phyloP scores from a whole-genome alignment of 768 basidiomycete species.

The Coprinopsis cinerea region DNA sequence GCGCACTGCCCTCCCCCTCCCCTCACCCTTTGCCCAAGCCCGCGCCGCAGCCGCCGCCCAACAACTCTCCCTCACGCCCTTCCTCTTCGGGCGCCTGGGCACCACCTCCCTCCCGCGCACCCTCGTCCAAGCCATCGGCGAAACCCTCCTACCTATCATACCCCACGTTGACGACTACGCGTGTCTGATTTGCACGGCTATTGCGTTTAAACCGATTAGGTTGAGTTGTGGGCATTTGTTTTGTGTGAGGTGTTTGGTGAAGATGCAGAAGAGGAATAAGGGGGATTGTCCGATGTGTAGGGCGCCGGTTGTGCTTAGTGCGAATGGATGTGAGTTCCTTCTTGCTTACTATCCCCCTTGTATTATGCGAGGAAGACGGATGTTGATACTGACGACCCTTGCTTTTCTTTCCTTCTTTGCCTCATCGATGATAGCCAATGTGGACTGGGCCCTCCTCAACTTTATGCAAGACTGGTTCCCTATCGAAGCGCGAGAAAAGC shows the following conservation, averaged over 20 bases:
- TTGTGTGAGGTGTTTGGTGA: conserved; percentile 76
- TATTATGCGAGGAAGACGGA: no score
- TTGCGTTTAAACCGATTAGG: conserved; percentile 91
- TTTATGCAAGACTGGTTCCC: conserved; percentile 96
- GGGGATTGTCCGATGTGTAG: conserved; percentile 83
- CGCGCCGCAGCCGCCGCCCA: conserved; percentile 12
- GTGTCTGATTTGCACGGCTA: conserved; percentile 81
- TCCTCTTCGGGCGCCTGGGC: conserved; percentile 14
- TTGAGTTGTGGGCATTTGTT: conserved; percentile 77
- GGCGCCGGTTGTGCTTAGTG: conserved; percentile 66
- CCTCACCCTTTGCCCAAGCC: conserved; percentile 22
- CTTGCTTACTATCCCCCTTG: background rate
- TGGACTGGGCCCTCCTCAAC: conserved; percentile 73
- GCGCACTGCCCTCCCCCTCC: conserved; percentile 74
- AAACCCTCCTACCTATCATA: conserved; percentile 74
- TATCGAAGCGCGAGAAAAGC: conserved; percentile 67
- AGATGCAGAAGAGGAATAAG: conserved; percentile 82
- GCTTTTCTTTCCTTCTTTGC: conserved; percentile 1
- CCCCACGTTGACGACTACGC: conserved; percentile 80
- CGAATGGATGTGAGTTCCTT: conserved; percentile 60
- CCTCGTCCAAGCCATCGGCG: conserved; percentile 78
- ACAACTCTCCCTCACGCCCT: conserved; percentile 11
- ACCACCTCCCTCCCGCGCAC: conserved; percentile 28
- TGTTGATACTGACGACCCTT: background rate
- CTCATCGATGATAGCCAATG: conserved; percentile 47